A percentile compares a stretch with the other conserved stretches of the same genome.
Conservation (phyloP, 2,329 filamentous ascomycete genomes). For the Chalara sp. region DNA sequence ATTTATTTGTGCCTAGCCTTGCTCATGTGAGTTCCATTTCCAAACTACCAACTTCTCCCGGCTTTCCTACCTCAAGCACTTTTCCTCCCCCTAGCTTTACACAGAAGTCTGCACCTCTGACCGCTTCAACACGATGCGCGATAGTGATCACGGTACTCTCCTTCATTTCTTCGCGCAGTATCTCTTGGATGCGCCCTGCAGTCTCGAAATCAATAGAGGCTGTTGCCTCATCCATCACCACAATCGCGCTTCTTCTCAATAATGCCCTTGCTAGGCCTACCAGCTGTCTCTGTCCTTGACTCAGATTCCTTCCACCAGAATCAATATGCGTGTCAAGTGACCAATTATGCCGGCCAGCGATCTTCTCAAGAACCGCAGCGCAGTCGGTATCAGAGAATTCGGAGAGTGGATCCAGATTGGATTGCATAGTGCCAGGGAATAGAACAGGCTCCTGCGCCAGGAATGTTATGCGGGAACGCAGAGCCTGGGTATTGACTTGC, state of each 20-base stretch:
- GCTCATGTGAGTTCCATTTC: too few relatives aligned
- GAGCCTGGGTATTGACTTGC: slow-evolving; percentile 48
- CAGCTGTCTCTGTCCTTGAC: slow-evolving; percentile 59
- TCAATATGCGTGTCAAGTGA: slow-evolving; percentile 49
- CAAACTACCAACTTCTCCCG: neutral
- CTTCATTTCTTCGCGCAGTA: slow-evolving; percentile 48
- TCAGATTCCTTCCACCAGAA: slow-evolving; percentile 53
- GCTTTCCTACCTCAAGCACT: slow-evolving; percentile 15
- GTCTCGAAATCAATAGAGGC: slow-evolving; percentile 59
- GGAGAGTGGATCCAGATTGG: slow-evolving; percentile 55
- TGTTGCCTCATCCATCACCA: slow-evolving; percentile 62
- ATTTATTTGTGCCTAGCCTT: too few relatives aligned
- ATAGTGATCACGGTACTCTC: slow-evolving; percentile 58
- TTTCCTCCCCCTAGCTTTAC: slow-evolving; percentile 24
- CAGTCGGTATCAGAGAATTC: slow-evolving; percentile 51
- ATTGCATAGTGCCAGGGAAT: slow-evolving; percentile 53
- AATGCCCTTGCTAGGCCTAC: slow-evolving; percentile 59
- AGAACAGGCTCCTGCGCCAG: slow-evolving; percentile 61
- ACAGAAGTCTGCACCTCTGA: slow-evolving; percentile 46
- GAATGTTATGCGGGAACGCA: slow-evolving; percentile 58
- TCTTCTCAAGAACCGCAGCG: slow-evolving; percentile 42
- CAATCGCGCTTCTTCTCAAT: slow-evolving; percentile 50
- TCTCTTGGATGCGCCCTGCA: slow-evolving; percentile 44
- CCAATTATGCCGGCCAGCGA: slow-evolving; percentile 50
- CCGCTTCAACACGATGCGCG: slow-evolving; percentile 57